These are phyloP conservation scores for Prinsepia uniflora DNA, from an alignment of 306 rosid genomes.

Conservation along the genomic window DNA sequence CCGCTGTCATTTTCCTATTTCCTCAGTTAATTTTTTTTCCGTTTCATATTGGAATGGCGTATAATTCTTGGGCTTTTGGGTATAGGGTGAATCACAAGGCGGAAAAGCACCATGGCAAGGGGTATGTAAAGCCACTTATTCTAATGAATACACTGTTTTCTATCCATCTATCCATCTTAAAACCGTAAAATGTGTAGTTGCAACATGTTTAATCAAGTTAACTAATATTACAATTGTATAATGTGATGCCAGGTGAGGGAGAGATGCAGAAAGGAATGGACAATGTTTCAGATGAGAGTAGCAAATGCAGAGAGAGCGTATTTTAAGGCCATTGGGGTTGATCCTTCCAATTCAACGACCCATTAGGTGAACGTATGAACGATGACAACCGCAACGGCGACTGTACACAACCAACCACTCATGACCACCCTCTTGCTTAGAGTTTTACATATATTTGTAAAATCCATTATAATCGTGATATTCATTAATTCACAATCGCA, in stretches of 20 bases:
- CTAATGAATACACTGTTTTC: not conserved
- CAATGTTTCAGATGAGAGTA: conserved; percentile 80
- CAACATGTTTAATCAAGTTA: not conserved
- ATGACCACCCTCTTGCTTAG: conserved; percentile 20
- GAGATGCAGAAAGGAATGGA: conserved; percentile 93
- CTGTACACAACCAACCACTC: conserved; percentile 21
- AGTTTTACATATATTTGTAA: conserved; percentile 19
- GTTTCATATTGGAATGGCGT: not conserved
- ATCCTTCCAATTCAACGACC: conserved; percentile 43
- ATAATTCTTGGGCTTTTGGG: not conserved
- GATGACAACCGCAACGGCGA: conserved; percentile 3
- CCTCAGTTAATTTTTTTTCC: not conserved
- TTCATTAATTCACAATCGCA: conserved; percentile 23
- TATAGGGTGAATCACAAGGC: conserved; percentile 67
- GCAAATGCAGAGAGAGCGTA: conserved; percentile 75
- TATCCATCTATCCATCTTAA: not conserved
- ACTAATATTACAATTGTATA: conserved; percentile 19
- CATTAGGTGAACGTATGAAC: conserved; percentile 28
- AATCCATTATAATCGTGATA: conserved; percentile 19
- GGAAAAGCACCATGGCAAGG: conserved; percentile 85
- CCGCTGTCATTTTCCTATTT: not conserved
- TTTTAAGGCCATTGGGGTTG: conserved; percentile 52
- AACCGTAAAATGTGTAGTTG: not conserved
- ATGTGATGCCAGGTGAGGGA: conserved; percentile 74
- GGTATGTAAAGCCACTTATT: conserved; percentile 42